Evolutionary conservation across 2,329 filamentous ascomycete genomes (phyloP).

Genomic region (Cladophialophora immunda): DNA sequence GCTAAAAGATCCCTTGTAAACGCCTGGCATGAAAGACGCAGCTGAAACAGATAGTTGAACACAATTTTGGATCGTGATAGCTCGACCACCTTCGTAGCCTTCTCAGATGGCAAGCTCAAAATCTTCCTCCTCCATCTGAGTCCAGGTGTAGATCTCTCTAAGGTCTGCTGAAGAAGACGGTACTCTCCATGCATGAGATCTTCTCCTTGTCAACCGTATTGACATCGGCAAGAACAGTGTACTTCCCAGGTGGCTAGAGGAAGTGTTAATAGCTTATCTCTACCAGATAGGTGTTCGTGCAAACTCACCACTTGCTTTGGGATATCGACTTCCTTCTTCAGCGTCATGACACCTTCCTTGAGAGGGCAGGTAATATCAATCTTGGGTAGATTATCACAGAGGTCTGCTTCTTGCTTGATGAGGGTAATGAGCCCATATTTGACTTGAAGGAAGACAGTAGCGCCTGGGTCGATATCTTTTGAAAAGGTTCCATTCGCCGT

Average conservation of each 20-base stretch:
- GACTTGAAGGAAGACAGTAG: slow-evolving; percentile 82
- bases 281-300: slow-evolving; percentile 1
- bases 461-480: slow-evolving; percentile 76
- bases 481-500: slow-evolving; percentile 78
- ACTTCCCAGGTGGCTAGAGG: slow-evolving; percentile 72
- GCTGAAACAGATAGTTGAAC: slow-evolving; percentile 15
- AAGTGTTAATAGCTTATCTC: slow-evolving; percentile 24
- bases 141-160: slow-evolving; percentile 10
- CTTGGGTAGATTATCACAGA: slow-evolving; percentile 75
- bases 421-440: slow-evolving; percentile 95
- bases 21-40: slow-evolving; percentile 19
- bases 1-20: neutral
- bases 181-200: slow-evolving; percentile 86
- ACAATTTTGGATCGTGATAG: neutral
- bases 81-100: neutral
- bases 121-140: neutral
- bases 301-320: slow-evolving; percentile 72
- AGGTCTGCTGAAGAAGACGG: slow-evolving; percentile 32
- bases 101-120: neutral
- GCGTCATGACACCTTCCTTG: slow-evolving; percentile 74
- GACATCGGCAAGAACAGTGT: slow-evolving; percentile 87
- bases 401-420: slow-evolving; percentile 79
- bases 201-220: slow-evolving; percentile 74
- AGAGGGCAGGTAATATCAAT: slow-evolving; percentile 91
- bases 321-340: slow-evolving; percentile 84